Percentiles rank a stretch among this genome's conserved stretches.
Evolutionary conservation across 805 yeast genomes (phyloP).

Genomic region (Kodamaea fukazawae): DNA sequence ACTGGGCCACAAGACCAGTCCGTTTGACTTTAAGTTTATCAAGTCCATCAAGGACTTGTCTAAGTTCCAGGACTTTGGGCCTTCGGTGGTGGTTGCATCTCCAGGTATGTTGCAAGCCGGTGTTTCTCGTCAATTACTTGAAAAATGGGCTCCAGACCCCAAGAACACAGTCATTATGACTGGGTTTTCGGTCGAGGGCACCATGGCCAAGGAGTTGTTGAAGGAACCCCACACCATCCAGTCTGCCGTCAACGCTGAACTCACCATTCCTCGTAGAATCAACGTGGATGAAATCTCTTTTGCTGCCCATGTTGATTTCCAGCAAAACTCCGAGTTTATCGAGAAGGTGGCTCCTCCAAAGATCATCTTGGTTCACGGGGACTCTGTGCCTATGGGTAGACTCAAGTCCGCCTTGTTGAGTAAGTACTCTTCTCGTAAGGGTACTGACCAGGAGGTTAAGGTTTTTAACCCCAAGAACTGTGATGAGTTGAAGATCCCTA

Average conservation of each 20-base stretch:
- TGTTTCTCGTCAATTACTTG: constrained; percentile 83
- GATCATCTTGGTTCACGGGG: constrained; percentile 94
- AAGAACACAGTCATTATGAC: constrained; percentile 84
- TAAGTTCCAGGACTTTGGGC: constrained; percentile 87
- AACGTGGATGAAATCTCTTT: constrained; percentile 91
- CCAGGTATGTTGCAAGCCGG: constrained; percentile 99
- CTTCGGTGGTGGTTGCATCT: constrained; percentile 93
- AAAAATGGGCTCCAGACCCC: constrained; percentile 97
- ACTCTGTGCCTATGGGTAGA: constrained; percentile 97
- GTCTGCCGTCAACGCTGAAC: constrained; percentile 74
- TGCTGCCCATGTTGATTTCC: constrained; percentile 99
- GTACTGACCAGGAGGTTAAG: constrained; percentile 84
- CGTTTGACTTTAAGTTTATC: constrained; percentile 85
- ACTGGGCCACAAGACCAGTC: constrained; percentile 50
- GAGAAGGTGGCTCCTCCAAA: constrained; percentile 82
- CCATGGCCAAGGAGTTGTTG: constrained; percentile 87
- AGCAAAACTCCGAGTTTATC: constrained; percentile 87
- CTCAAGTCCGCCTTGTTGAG: constrained; percentile 88
- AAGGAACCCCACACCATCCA: constrained; percentile 92
- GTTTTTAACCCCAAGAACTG: constrained; percentile 93
- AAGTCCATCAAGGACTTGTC: constrained; percentile 78
- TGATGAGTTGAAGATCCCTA: constrained; percentile 69
- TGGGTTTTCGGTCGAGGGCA: constrained; percentile 98
- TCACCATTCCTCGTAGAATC: constrained; percentile 81
- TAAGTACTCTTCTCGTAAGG: constrained; percentile 75